A percentile compares a stretch with the other conserved stretches of the same genome.
Conservation (phyloP, 2,329 filamentous ascomycete species). For the Cladobotryum mycophilum region DNA sequence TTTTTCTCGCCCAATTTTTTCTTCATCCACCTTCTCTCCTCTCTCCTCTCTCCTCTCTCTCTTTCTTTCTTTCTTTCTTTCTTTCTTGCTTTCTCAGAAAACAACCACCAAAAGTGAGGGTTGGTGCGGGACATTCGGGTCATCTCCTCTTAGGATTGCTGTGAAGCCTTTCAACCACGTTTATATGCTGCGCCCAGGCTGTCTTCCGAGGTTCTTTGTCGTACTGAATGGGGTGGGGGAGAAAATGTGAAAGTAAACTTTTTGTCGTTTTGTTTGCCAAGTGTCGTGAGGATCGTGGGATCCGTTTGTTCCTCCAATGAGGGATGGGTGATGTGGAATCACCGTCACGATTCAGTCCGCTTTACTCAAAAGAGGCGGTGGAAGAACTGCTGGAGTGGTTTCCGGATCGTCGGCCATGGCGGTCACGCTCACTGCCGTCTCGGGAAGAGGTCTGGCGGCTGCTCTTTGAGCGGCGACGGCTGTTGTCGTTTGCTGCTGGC, state of each 20-base stretch:
- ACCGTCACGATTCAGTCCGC: too few relatives aligned
- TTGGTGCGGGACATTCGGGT: constrained; percentile 16
- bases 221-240: not conserved
- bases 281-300: not conserved
- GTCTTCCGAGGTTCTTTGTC: constrained; percentile 4
- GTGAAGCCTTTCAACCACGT: constrained; percentile 35
- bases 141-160: constrained; percentile 27
- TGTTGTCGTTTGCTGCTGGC: constrained; percentile 43
- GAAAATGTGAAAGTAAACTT: not conserved
- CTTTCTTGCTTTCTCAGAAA: constrained; percentile 11
- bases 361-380: constrained; percentile 52
- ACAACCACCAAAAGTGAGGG: constrained; percentile 5
- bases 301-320: not conserved
- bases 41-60: constrained; percentile 8
- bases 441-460: constrained; percentile 46
- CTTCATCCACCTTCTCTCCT: constrained; percentile 3
- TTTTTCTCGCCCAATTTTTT: constrained; percentile 1
- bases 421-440: constrained; percentile 38
- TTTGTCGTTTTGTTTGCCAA: constrained; percentile 9
- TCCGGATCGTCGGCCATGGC: constrained; percentile 45
- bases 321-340: not conserved
- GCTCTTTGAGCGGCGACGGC: constrained; percentile 39
- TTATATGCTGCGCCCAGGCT: constrained; percentile 19
- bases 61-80: constrained; percentile 1
- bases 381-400: constrained; percentile 59